Percentiles rank a stretch among this genome's conserved stretches.
Evolutionary conservation across 192 early-diverging fungal species (phyloP).

Genomic region (Coemansia sp.): DNA sequence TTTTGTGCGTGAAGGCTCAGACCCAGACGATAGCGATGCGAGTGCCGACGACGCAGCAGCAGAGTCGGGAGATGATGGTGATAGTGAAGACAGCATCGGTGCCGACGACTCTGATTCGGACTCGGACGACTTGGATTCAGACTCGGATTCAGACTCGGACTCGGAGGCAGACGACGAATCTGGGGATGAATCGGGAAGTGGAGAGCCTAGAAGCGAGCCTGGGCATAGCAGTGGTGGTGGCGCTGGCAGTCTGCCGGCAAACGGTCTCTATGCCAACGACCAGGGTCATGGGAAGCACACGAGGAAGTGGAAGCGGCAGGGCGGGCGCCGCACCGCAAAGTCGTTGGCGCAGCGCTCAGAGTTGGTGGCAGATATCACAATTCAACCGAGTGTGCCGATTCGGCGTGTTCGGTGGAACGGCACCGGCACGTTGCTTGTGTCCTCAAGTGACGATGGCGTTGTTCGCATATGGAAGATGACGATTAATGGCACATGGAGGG

Average conservation of each 20-base stretch:
- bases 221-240: constrained; percentile 6
- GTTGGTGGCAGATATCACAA: constrained; percentile 35
- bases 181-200: constrained; percentile 9
- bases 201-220: constrained; percentile 6
- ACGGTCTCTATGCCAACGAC: background rate
- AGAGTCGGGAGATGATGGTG: background rate
- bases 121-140: constrained; percentile 12
- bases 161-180: constrained; percentile 16
- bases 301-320: constrained; percentile 3
- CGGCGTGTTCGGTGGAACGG: constrained; percentile 53
- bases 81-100: constrained; percentile 7
- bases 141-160: constrained; percentile 18
- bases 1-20: constrained; percentile 39
- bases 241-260: background rate
- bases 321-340: background rate
- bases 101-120: constrained; percentile 6
- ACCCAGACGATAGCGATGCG: constrained; percentile 9
- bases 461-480: constrained; percentile 50
- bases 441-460: constrained; percentile 50
- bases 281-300: background rate
- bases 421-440: constrained; percentile 48
- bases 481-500: constrained; percentile 46
- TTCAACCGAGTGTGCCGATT: constrained; percentile 39
- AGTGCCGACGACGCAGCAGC: constrained; percentile 1
- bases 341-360: constrained; percentile 30